These are phyloP conservation scores for Claviceps digitariae DNA, from an alignment of 2,329 filamentous ascomycete species.

Conservation along the genomic window DNA sequence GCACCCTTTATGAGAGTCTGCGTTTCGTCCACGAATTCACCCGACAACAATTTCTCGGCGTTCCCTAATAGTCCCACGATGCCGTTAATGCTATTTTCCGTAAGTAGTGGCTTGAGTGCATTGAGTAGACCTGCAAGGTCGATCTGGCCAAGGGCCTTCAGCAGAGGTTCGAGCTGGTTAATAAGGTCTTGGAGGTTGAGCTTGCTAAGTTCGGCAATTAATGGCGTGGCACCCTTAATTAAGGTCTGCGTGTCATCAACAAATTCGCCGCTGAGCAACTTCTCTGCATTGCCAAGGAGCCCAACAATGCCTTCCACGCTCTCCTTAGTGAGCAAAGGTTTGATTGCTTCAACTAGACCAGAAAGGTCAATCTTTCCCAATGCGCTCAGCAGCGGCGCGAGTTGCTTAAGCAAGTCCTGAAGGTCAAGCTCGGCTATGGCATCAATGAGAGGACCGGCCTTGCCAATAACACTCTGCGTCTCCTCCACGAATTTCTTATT, in stretches of 20 bases:
- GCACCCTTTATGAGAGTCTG: slow-evolving; percentile 20
- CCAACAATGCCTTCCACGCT: slow-evolving; percentile 20
- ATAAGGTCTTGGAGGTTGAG: slow-evolving; percentile 10
- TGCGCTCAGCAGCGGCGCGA: slow-evolving; percentile 10
- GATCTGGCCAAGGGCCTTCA: slow-evolving; percentile 15
- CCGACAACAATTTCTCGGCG: slow-evolving; percentile 15
- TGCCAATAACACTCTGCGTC: slow-evolving; percentile 17
- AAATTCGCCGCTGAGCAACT: slow-evolving; percentile 15
- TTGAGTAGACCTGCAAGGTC: slow-evolving; percentile 17
- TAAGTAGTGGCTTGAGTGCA: slow-evolving; percentile 17
- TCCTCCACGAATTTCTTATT: slow-evolving; percentile 19
- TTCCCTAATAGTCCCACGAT: slow-evolving; percentile 9
- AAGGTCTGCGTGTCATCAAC: slow-evolving; percentile 16
- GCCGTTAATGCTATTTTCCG: slow-evolving; percentile 17
- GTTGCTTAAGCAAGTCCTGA: slow-evolving; percentile 10
- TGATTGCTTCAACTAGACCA: slow-evolving; percentile 14
- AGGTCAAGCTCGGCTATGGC: slow-evolving; percentile 5
- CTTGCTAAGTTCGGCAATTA: slow-evolving; percentile 11
- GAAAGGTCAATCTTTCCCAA: slow-evolving; percentile 18
- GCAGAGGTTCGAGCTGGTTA: slow-evolving; percentile 10
- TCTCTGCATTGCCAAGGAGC: slow-evolving; percentile 19
- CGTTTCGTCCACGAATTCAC: slow-evolving; percentile 14
- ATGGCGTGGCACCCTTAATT: slow-evolving; percentile 18
- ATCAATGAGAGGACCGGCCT: slow-evolving; percentile 18
- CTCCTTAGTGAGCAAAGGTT: slow-evolving; percentile 18